A percentile compares a stretch with the other conserved stretches of the same genome.
These are phyloP conservation scores for Aspergillus aculeatus DNA, from an alignment of 2,329 filamentous ascomycete genomes.

Conservation along the genomic window DNA sequence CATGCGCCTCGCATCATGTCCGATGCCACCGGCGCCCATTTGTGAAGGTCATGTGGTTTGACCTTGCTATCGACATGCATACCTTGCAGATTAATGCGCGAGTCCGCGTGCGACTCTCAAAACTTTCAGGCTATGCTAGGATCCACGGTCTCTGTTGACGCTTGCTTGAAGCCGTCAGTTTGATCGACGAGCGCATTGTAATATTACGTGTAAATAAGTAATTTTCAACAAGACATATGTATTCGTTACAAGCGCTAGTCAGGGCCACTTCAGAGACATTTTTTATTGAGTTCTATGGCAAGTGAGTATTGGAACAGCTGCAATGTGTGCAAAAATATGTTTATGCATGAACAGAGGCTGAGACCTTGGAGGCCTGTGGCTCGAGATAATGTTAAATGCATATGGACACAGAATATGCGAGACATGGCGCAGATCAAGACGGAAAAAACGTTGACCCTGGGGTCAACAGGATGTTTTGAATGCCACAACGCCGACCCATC, in stretches of 20 bases:
- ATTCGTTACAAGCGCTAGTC: not conserved
- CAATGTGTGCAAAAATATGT: slow-evolving; percentile 10
- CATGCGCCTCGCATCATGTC: too few relatives aligned
- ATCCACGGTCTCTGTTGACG: not conserved
- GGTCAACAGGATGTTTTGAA: slow-evolving; percentile 15
- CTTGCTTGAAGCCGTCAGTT: not conserved
- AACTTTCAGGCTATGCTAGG: too few relatives aligned
- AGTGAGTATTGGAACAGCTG: not conserved
- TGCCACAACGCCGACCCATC: slow-evolving; percentile 36
- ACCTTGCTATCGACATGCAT: too few relatives aligned
- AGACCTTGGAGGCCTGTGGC: not conserved
- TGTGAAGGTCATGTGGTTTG: too few relatives aligned
- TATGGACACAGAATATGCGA: slow-evolving; percentile 4
- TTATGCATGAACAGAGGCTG: not conserved
- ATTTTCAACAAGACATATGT: not conserved
- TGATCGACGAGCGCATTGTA: not conserved
- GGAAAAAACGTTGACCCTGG: slow-evolving; percentile 8
- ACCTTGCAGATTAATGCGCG: too few relatives aligned
- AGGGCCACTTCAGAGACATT: not conserved
- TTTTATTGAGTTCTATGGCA: not conserved
- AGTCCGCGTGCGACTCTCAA: too few relatives aligned
- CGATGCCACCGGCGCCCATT: too few relatives aligned
- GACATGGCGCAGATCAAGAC: slow-evolving; percentile 5
- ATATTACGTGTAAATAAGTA: not conserved
- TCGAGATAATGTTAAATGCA: slow-evolving; percentile 3